Percentiles rank a stretch among this genome's conserved stretches.
Conservation (phyloP, 345 rosid species). For the Raphanus raphanistrum region DNA sequence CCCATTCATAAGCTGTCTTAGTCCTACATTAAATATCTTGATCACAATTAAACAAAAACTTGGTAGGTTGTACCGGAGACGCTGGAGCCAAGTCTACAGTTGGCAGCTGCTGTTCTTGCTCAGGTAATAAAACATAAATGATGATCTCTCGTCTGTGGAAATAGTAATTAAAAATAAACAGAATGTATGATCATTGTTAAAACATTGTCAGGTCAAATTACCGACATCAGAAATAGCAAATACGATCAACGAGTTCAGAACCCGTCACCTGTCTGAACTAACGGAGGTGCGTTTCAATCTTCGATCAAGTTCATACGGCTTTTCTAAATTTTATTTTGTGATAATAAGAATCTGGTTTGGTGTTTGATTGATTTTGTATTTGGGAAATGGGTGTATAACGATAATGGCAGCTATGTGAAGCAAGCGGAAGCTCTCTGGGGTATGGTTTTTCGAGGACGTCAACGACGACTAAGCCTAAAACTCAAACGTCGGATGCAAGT, state of each 20-base stretch:
- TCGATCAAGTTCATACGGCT: not conserved
- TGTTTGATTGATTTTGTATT: not conserved
- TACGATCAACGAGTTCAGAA: constrained; percentile 87
- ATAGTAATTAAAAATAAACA: not conserved
- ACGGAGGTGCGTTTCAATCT: constrained; percentile 57
- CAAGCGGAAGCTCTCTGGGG: constrained; percentile 95
- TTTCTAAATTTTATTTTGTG: too few relatives aligned
- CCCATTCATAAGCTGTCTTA: not conserved
- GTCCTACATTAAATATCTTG: not conserved
- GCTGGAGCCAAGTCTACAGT: constrained; percentile 95
- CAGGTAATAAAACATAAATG: constrained; percentile 52
- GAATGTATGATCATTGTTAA: too few relatives aligned
- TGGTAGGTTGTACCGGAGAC: constrained; percentile 95
- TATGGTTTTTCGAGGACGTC: constrained; percentile 75
- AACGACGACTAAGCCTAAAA: constrained; percentile 52
- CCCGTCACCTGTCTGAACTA: constrained; percentile 91
- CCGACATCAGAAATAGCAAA: constrained; percentile 87
- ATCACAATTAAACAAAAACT: constrained; percentile 9
- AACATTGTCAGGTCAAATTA: constrained; percentile 64
- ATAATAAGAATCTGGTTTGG: not conserved
- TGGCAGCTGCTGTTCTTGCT: constrained; percentile 99
- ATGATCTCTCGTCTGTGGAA: constrained; percentile 5
- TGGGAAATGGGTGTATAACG: constrained; percentile 1
- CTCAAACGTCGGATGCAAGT: constrained; percentile 52
- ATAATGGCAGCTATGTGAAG: constrained; percentile 67